phyloP scores from a whole-genome alignment of 2,329 filamentous ascomycete species.

The Fusarium nurragi region DNA sequence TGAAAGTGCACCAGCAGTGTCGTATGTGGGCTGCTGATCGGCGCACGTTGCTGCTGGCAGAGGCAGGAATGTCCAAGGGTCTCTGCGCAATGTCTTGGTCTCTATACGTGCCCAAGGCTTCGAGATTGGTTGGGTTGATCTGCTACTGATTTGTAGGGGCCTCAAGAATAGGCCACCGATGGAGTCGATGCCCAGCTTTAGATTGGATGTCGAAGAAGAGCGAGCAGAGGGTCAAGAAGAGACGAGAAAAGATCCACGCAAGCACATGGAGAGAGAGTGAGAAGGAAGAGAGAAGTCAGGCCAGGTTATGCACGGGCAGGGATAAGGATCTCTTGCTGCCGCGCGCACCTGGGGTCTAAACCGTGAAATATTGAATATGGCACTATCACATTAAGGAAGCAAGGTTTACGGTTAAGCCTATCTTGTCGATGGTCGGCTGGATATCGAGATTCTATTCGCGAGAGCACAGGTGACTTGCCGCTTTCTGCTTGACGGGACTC shows the following conservation, averaged over 20 bases:
- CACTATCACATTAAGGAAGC: constrained; percentile 12
- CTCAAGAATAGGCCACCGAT: constrained; percentile 33
- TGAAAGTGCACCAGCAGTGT: neutral
- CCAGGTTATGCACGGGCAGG: constrained; percentile 18
- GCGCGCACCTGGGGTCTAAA: neutral
- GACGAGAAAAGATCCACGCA: constrained; percentile 4
- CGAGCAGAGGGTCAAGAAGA: constrained; percentile 1
- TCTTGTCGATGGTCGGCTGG: constrained; percentile 14
- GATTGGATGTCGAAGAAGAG: constrained; percentile 11
- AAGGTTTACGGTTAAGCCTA: constrained; percentile 22
- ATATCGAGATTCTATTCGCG: constrained; percentile 21
- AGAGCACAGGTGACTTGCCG: constrained; percentile 18
- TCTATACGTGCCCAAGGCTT: constrained; percentile 8
- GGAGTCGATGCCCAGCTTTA: constrained; percentile 23
- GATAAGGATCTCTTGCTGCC: constrained; percentile 9
- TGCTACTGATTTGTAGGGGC: constrained; percentile 7
- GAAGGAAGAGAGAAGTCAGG: constrained; percentile 3
- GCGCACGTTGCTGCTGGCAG: neutral
- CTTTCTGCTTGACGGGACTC: constrained; percentile 19
- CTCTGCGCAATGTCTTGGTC: constrained; percentile 30
- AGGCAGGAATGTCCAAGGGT: constrained; percentile 22
- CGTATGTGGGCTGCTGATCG: constrained; percentile 7
- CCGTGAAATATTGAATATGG: constrained; percentile 4
- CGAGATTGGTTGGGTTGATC: neutral
- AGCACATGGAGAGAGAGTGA: neutral